Conservation (phyloP, 1,139 yeast genomes). For the Komagataea norvegica region DNA sequence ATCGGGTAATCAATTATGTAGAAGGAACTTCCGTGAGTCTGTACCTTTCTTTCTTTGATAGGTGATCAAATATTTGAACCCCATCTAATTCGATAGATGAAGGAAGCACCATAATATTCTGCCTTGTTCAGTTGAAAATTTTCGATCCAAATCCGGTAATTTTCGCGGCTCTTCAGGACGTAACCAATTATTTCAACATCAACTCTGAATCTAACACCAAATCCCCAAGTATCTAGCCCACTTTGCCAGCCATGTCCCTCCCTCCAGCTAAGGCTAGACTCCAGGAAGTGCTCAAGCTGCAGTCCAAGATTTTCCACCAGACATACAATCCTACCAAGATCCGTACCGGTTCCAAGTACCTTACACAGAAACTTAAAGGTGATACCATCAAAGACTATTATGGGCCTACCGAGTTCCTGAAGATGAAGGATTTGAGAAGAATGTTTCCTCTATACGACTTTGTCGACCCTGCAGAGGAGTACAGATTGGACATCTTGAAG, state of each 20-base stretch:
- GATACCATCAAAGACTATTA: conserved; percentile 68
- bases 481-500: conserved; percentile 59
- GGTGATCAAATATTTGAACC: too few species aligned
- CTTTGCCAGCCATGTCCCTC: conserved; percentile 16
- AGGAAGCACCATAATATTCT: too few species aligned
- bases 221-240: background rate
- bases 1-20: background rate
- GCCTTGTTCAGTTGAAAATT: background rate
- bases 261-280: conserved; percentile 40
- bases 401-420: conserved; percentile 64
- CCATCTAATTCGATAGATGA: too few species aligned
- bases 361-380: conserved; percentile 72
- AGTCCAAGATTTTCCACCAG: conserved; percentile 57
- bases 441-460: conserved; percentile 56
- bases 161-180: conserved; percentile 3
- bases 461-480: conserved; percentile 69
- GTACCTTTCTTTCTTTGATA: background rate
- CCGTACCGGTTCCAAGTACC: conserved; percentile 75
- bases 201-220: background rate
- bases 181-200: conserved; percentile 2
- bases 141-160: conserved; percentile 1
- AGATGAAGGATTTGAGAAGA: conserved; percentile 53
- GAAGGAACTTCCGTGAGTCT: background rate
- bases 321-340: conserved; percentile 62
- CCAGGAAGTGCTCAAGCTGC: conserved; percentile 49